Conservation (phyloP, 75 land plant species). For the Azolla pinnata region DNA sequence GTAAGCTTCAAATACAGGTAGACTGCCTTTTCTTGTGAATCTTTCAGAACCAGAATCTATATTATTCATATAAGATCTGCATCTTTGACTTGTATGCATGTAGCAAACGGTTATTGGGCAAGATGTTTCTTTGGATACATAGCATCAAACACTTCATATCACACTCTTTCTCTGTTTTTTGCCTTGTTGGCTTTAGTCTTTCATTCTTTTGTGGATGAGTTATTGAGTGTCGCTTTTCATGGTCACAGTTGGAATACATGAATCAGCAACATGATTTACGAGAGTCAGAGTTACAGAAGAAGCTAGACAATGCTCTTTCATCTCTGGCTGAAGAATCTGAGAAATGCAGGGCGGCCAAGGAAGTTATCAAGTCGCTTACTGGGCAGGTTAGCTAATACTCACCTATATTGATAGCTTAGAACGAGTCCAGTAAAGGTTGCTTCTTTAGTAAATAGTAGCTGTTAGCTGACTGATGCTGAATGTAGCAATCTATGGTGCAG, state of each 20-base stretch:
- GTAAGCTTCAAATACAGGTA: slow-evolving; percentile 55
- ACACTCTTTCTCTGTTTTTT: background rate
- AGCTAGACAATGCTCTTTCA: slow-evolving; percentile 47
- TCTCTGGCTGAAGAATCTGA: slow-evolving; percentile 61
- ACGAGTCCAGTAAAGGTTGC: background rate
- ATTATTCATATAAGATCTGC: no score
- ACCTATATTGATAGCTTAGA: background rate
- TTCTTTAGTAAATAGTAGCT: background rate
- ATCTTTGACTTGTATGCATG: no score
- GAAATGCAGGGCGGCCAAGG: slow-evolving; percentile 69
- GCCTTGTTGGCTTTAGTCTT: no score
- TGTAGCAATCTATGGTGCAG: slow-evolving; percentile 17
- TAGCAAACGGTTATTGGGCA: no score
- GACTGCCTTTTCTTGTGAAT: background rate
- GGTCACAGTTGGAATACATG: slow-evolving; percentile 48
- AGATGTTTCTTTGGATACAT: background rate
- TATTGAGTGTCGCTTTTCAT: background rate
- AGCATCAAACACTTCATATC: background rate
- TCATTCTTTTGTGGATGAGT: background rate
- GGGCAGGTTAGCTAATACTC: no score
- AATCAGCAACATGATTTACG: slow-evolving; percentile 40
- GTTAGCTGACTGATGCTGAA: background rate
- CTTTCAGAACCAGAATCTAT: no score
- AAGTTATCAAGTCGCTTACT: slow-evolving; percentile 70
- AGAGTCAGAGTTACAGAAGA: slow-evolving; percentile 54